Evolutionary conservation across 208 protist genomes (phyloP).

Genomic region (Tritrichomonas foetus): DNA sequence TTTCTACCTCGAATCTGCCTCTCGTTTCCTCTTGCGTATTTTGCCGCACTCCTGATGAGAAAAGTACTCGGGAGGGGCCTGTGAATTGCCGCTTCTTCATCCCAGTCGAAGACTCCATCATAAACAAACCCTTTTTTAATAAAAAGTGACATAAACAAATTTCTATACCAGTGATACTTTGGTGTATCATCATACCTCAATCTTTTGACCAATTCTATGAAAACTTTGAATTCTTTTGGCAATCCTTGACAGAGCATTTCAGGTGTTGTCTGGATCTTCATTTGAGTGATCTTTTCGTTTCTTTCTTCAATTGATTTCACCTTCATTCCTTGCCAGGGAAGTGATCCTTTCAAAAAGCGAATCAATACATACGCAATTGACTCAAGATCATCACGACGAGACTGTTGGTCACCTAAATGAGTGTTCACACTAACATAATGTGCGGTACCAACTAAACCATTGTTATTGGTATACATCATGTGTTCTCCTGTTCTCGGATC

Average conservation of each 20-base stretch:
- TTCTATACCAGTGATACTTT: constrained; percentile 94
- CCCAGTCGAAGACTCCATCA: constrained; percentile 97
- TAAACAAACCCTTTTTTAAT: constrained; percentile 88
- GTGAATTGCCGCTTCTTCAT: too few relatives aligned
- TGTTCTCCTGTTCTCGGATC: not conserved
- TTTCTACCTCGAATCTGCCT: too few relatives aligned
- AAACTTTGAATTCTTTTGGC: constrained; percentile 81
- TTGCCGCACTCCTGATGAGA: too few relatives aligned
- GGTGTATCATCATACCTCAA: constrained; percentile 95
- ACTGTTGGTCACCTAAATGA: constrained; percentile 93
- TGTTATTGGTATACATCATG: not conserved
- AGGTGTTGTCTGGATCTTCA: constrained; percentile 65
- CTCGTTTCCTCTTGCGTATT: too few relatives aligned
- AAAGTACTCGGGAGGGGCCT: too few relatives aligned
- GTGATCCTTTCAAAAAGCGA: constrained; percentile 90
- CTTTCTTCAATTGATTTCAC: not conserved
- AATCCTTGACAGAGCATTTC: constrained; percentile 79
- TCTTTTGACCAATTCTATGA: constrained; percentile 86
- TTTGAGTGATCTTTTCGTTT: constrained; percentile 10
- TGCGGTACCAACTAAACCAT: not conserved
- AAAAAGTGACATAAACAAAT: constrained; percentile 82
- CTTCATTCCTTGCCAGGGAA: constrained; percentile 56
- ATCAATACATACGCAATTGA: constrained; percentile 93
- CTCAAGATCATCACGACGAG: constrained; percentile 64
- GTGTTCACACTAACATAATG: constrained; percentile 84